Conservation (phyloP, 1,284 basidiomycete species). For the Cryptococcus depauperatus region DNA sequence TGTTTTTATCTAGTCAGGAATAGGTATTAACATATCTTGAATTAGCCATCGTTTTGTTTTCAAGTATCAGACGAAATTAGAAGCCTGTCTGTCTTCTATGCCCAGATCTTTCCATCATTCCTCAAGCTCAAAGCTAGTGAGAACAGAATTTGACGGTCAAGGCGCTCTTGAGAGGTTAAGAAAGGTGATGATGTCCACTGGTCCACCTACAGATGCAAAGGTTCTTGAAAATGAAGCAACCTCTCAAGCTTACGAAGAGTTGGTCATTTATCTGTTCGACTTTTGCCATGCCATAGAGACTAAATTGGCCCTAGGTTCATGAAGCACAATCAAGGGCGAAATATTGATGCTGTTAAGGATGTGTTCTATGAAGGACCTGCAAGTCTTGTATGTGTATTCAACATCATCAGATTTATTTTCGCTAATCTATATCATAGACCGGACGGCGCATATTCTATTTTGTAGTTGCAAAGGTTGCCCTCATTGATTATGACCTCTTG, state of each 20-base stretch:
- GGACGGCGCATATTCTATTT: conserved; percentile 47
- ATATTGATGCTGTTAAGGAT: conserved; percentile 55
- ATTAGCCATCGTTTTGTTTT: conserved; percentile 33
- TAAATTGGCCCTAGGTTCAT: conserved; percentile 64
- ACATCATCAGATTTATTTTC: too few species aligned
- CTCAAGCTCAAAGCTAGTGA: conserved; percentile 17
- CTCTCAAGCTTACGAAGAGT: conserved; percentile 45
- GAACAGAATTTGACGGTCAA: conserved; percentile 57
- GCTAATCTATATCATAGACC: conserved; percentile 25
- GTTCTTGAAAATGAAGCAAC: conserved; percentile 51
- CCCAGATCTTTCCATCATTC: conserved; percentile 22
- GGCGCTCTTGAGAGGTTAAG: conserved; percentile 68
- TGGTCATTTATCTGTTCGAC: too few species aligned
- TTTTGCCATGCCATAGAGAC: too few species aligned
- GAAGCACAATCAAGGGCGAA: conserved; percentile 57
- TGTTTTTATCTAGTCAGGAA: neutral
- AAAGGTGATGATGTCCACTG: conserved; percentile 65
- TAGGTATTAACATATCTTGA: neutral
- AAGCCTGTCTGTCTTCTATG: conserved; percentile 22
- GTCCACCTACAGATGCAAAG: conserved; percentile 60
- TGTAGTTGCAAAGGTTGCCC: conserved; percentile 63
- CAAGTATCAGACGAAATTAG: conserved; percentile 31
- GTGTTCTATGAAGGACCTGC: conserved; percentile 59
- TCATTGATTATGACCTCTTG: conserved; percentile 74
- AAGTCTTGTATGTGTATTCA: too few species aligned